Evolutionary conservation across 805 yeast genomes (phyloP), one percentile per base, ranked within the genome.

Genomic region (Wickerhamiella kazuoi): DNA sequence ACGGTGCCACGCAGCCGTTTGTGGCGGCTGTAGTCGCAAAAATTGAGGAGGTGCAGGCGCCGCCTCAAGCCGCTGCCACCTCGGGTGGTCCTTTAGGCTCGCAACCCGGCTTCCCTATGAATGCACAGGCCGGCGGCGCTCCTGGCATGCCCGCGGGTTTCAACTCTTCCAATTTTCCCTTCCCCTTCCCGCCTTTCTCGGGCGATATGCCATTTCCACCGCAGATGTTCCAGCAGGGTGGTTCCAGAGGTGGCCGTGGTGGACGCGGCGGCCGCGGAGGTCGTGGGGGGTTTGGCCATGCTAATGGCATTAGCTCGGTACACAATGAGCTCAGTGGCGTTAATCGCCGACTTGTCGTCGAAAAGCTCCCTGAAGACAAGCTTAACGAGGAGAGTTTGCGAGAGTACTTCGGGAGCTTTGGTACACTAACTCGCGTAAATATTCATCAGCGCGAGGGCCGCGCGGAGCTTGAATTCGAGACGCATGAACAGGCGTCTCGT

Each of bases 311-410:
- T 16, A 40, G 50, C 16, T 38, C 42, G 4, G 41, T 46, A 6
- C 47, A 50, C 15, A 51, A 52, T 35, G 51, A 50, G 30, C 38
- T 46, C 14, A 55, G 54, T 35, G 41, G 40, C n/a, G 49, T 53
- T 15, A 59, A 58, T 43, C 44, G 47, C 20, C 45, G 50, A 30
- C 52, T 68, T 4, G 53, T 67, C 1, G 61, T 68, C 7, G 68
- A 68, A 23, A 59, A 61, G 33, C 39, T 68, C 8, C 73, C 73
- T 14, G 48, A 48, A 2, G 71, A 67, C 29, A 55, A 60, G 43
- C 52, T 67, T 24, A 52, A 56, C 34, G 65, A 62, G 37, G 50
- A 42, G 13, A 38, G 40, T 1, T 26, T 68, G 1, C 48, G 57
- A 30, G 47, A 48, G 6, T 65, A 57, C 45, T 68, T 68, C 46